Conservation (phyloP, 139 green algal genomes). For the Pycnococcus provasolii region DNA sequence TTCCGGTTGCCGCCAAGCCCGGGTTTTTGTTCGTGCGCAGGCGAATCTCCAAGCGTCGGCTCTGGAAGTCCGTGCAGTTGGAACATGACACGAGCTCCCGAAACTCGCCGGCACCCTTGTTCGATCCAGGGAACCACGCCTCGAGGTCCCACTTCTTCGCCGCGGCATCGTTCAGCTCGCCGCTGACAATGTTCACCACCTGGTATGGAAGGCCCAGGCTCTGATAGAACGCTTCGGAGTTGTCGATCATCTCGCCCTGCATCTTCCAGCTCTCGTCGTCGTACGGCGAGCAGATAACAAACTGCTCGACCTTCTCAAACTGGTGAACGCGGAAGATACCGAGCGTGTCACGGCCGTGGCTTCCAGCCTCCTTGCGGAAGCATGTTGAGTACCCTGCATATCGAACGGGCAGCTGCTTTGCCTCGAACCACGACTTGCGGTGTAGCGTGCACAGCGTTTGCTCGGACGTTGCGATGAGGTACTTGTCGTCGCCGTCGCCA, state of each 20-base stretch:
- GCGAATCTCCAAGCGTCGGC: slow-evolving; percentile 70
- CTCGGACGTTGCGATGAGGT: slow-evolving; percentile 96
- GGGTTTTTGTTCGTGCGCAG: slow-evolving; percentile 41
- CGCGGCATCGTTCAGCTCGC: slow-evolving; percentile 93
- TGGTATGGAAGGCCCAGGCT: slow-evolving; percentile 69
- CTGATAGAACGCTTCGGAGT: slow-evolving; percentile 77
- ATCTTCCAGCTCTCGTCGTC: slow-evolving; percentile 77
- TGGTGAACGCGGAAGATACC: slow-evolving; percentile 91
- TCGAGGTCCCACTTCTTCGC: slow-evolving; percentile 99
- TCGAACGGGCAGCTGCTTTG: slow-evolving; percentile 54
- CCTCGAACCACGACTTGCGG: slow-evolving; percentile 85
- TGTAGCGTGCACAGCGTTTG: slow-evolving; percentile 94
- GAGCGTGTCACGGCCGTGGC: slow-evolving; percentile 79
- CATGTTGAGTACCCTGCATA: slow-evolving; percentile 97
- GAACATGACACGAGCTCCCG: slow-evolving; percentile 95
- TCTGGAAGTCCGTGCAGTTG: slow-evolving; percentile 96
- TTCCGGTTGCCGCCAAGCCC: slow-evolving; percentile 13
- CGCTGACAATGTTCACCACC: slow-evolving; percentile 95
- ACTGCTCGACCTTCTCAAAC: slow-evolving; percentile 99
- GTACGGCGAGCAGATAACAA: slow-evolving; percentile 71
- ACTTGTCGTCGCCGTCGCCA: slow-evolving; percentile 98
- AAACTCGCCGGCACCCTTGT: slow-evolving; percentile 42
- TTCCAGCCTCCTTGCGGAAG: slow-evolving; percentile 97
- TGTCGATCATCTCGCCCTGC: slow-evolving; percentile 94
- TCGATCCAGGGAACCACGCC: slow-evolving; percentile 90